These are phyloP conservation scores for Huntiella omanensis DNA, from an alignment of 2,329 filamentous ascomycete genomes.

Conservation along the genomic window DNA sequence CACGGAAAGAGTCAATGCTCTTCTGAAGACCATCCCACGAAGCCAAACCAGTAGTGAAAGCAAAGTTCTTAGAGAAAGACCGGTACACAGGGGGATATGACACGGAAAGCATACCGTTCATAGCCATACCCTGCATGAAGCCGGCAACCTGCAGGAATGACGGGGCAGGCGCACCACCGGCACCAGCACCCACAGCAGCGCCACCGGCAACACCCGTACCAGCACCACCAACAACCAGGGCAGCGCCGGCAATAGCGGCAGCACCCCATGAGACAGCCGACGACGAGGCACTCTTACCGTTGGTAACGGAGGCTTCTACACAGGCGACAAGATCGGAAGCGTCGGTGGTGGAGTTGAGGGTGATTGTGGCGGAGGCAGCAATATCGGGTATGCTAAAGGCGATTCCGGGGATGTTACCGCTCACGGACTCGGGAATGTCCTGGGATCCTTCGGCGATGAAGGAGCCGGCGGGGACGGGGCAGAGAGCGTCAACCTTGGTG, in stretches of 20 bases:
- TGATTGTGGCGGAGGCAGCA: slow-evolving; percentile 62
- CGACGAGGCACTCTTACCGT: slow-evolving; percentile 65
- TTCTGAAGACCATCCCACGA: slow-evolving; percentile 65
- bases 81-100: slow-evolving; percentile 73
- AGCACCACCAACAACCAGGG: slow-evolving; percentile 53
- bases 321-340: slow-evolving; percentile 51
- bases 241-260: slow-evolving; percentile 68
- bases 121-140: slow-evolving; percentile 85
- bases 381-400: slow-evolving; percentile 86
- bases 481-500: slow-evolving; percentile 49
- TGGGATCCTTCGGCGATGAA: slow-evolving; percentile 60
- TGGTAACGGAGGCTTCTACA: slow-evolving; percentile 61
- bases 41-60: slow-evolving; percentile 70
- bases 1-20: slow-evolving; percentile 69
- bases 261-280: slow-evolving; percentile 68
- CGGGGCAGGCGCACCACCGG: slow-evolving; percentile 44
- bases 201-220: slow-evolving; percentile 43
- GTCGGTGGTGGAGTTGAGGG: slow-evolving; percentile 44
- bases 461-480: slow-evolving; percentile 59
- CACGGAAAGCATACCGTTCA: slow-evolving; percentile 92
- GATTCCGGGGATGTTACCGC: slow-evolving; percentile 63
- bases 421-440: slow-evolving; percentile 50
- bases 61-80: slow-evolving; percentile 85
- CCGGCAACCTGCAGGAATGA: slow-evolving; percentile 70
- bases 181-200: slow-evolving; percentile 30